These are phyloP conservation scores for Decorospora gaudefroyi DNA, from an alignment of 2,329 filamentous ascomycete genomes.

Conservation along the genomic window DNA sequence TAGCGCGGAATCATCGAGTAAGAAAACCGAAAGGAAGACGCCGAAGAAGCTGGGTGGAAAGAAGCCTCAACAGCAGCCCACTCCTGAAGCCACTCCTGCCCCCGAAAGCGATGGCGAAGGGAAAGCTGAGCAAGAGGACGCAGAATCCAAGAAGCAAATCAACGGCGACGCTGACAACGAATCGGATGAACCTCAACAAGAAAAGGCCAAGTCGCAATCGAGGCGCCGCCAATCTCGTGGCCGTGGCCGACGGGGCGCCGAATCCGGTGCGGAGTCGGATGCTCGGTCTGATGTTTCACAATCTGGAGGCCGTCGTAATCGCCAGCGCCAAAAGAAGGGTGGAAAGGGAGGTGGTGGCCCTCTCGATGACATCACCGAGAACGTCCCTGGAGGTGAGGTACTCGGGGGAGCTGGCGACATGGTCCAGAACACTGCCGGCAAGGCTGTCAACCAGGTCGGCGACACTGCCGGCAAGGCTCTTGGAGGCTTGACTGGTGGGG, in stretches of 20 bases:
- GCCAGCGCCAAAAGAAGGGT: conserved; percentile 57
- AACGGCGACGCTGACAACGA: conserved; percentile 45
- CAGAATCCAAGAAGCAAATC: conserved; percentile 39
- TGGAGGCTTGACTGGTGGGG: conserved; percentile 54
- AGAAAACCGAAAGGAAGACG: conserved; percentile 54
- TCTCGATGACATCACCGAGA: conserved; percentile 61
- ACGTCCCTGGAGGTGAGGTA: conserved; percentile 57
- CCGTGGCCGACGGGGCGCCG: conserved; percentile 52
- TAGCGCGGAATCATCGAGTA: conserved; percentile 48
- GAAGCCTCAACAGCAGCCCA: conserved; percentile 52
- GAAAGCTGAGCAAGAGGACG: conserved; percentile 51
- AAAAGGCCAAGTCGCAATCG: conserved; percentile 52
- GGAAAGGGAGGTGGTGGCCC: conserved; percentile 54
- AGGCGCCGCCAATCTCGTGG: conserved; percentile 57
- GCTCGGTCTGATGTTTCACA: conserved; percentile 59
- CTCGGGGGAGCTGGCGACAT: conserved; percentile 59
- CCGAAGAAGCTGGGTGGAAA: conserved; percentile 57
- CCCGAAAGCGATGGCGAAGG: conserved; percentile 51
- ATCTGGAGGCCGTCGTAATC: conserved; percentile 60
- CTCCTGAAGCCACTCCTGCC: conserved; percentile 55
- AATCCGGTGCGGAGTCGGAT: conserved; percentile 60
- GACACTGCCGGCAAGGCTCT: conserved; percentile 51
- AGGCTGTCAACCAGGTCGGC: conserved; percentile 55
- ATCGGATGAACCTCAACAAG: conserved; percentile 54
- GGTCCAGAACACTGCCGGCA: conserved; percentile 61